Base-by-base conservation (phyloP, 805 yeast genomes). In the Starmerella stigmatis region DNA sequence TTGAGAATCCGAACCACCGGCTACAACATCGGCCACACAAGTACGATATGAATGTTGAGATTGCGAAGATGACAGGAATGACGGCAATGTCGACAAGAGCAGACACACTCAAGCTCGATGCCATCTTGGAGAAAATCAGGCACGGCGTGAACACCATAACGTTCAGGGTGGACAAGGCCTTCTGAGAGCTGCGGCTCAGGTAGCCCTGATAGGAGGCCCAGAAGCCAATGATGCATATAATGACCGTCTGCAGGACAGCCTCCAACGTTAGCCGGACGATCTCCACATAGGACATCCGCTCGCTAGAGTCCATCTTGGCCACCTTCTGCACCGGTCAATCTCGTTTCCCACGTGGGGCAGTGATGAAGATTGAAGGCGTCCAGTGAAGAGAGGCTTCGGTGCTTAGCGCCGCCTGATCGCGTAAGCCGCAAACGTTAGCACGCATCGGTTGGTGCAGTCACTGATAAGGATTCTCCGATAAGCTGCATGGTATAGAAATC, bases 71-170 rank as follows among this genome's bases (percentile, higher is more conserved):
- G 9, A 86, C 64, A 11, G 98, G 98, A 48, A 89, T 86, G 41
- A 88, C 68, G 37, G 84, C 73, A 40, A 89, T 75, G 58, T 89
- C 96, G 32, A 79, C 59, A 57, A 92, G 72, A 58, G 86, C 88
- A 53, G 78, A 71, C 49, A 88, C 63, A 5, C 92, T 79, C 38
- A 92, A 66, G 10, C 76, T 67, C 19, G 75, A 71, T 1, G 80
- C 82, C 57, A 78, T 64, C 50, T 92, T 92, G 53, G 85, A 74
- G 64, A 89, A 92, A 56, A 89, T 86, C 69, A 89, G 75, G 55
- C 95, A 88, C 7, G 98, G 97, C 17, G 97, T 92, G 69, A 92
- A 89, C 43, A 89, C 67, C 64, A 85, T 89, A 29, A 92, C 96
- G 59, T 89, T 89, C 43, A 89, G 70, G 46, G 72, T 67, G 4